These are phyloP conservation scores for Basipetospora sp. DNA, from an alignment of 2,329 filamentous ascomycete genomes.

Conservation along the genomic window DNA sequence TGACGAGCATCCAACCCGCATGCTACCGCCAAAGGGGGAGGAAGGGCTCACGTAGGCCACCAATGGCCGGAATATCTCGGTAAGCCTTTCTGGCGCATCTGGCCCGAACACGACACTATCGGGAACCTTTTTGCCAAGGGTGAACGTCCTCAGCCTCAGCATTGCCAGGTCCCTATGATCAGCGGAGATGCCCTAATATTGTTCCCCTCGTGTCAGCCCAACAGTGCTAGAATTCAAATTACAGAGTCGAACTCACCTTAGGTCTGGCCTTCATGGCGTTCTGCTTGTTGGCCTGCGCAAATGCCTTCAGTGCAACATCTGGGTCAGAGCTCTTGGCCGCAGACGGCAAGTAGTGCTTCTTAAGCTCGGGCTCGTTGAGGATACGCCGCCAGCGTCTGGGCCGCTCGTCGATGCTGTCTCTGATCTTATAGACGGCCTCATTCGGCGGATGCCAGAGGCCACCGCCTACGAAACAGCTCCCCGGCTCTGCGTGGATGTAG, in stretches of 20 bases:
- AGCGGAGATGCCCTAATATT: slow-evolving; percentile 15
- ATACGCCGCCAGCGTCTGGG: slow-evolving; percentile 55
- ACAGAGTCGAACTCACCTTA: slow-evolving; percentile 42
- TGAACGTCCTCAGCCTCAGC: slow-evolving; percentile 67
- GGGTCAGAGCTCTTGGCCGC: slow-evolving; percentile 15
- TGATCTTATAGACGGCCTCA: slow-evolving; percentile 48
- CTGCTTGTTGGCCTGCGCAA: slow-evolving; percentile 53
- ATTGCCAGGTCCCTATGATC: slow-evolving; percentile 69
- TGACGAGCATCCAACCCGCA: slow-evolving; percentile 4
- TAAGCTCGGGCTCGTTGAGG: slow-evolving; percentile 46
- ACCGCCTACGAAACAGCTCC: slow-evolving; percentile 58
- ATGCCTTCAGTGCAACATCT: slow-evolving; percentile 51
- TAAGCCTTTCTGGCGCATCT: slow-evolving; percentile 50
- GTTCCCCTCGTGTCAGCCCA: not conserved
- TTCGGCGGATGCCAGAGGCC: slow-evolving; percentile 71
- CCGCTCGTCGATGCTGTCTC: slow-evolving; percentile 60
- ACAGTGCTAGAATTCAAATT: too few species aligned
- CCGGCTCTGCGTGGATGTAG: slow-evolving; percentile 70
- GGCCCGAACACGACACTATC: slow-evolving; percentile 50
- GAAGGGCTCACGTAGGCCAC: slow-evolving; percentile 59
- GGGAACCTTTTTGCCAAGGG: slow-evolving; percentile 49
- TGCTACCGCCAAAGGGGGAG: slow-evolving; percentile 8
- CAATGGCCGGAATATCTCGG: slow-evolving; percentile 50
- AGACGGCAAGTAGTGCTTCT: slow-evolving; percentile 46
- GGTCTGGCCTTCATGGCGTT: slow-evolving; percentile 74